Percentiles rank a stretch among this genome's conserved stretches.
These are phyloP conservation scores for Rhexocercosporidium sp. DNA, from an alignment of 2,329 filamentous ascomycete genomes.

Conservation along the genomic window DNA sequence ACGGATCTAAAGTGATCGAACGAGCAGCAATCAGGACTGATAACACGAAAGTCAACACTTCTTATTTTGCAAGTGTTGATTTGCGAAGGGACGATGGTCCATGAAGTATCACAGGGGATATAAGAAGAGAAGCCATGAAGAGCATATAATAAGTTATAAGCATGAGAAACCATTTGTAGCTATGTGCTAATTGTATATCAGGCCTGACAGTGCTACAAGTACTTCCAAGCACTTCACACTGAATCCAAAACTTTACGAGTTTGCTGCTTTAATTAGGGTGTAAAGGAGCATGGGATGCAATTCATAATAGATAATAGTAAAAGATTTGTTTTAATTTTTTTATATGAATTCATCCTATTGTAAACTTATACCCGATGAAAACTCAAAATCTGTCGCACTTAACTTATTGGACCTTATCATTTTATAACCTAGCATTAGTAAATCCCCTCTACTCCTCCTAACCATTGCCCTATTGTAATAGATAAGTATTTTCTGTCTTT, in stretches of 20 bases:
- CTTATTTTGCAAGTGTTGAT: not conserved
- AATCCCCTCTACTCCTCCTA: not conserved
- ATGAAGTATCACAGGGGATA: not conserved
- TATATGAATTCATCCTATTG: not conserved
- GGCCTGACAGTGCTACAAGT: not conserved
- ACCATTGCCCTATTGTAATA: too few relatives aligned
- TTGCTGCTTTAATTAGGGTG: not conserved
- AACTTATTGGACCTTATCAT: not conserved
- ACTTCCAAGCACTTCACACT: not conserved
- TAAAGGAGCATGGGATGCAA: not conserved
- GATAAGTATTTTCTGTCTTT: too few relatives aligned
- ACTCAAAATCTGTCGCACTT: not conserved
- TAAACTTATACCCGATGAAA: not conserved
- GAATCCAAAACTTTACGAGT: not conserved
- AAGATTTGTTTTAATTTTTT: not conserved
- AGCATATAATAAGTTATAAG: not conserved
- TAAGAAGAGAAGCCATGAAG: too few relatives aligned
- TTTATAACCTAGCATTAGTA: not conserved
- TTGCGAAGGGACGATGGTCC: not conserved
- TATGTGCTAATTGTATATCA: not conserved
- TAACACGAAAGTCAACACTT: not conserved
- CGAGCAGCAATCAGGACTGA: not conserved
- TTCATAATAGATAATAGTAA: not conserved
- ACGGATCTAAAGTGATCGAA: not conserved
- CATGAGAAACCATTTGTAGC: not conserved